A percentile compares a stretch with the other conserved stretches of the same genome.
Conservation (phyloP, 352 stramenopile genomes). For the Phytophthora lateralis region DNA sequence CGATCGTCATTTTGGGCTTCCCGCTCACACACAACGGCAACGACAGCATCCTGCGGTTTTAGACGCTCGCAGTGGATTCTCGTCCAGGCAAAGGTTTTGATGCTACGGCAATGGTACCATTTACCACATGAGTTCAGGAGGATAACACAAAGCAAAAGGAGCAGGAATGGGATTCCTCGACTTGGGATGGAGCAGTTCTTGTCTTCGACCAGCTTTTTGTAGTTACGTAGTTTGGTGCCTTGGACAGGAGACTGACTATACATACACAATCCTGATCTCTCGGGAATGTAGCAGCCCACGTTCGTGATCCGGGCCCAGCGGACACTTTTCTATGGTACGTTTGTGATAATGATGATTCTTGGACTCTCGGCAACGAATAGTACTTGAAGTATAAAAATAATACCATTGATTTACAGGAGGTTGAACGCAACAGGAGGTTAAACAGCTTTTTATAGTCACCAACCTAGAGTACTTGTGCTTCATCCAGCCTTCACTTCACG, state of each 20-base stretch:
- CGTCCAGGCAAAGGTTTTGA: too few relatives aligned
- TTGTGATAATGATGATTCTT: conserved; percentile 27
- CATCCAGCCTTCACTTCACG: neutral
- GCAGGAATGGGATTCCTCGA: too few relatives aligned
- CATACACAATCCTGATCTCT: conserved; percentile 25
- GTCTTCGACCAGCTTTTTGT: neutral
- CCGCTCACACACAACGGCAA: conserved; percentile 39
- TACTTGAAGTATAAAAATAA: too few relatives aligned
- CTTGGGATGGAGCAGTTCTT: too few relatives aligned
- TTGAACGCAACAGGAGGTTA: too few relatives aligned
- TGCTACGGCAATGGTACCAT: conserved; percentile 25
- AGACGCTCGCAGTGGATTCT: too few relatives aligned
- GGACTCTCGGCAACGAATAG: conserved; percentile 16
- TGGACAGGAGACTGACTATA: too few relatives aligned
- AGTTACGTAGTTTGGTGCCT: too few relatives aligned
- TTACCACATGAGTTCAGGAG: conserved; percentile 1
- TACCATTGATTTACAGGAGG: too few relatives aligned
- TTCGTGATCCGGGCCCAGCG: conserved; percentile 35
- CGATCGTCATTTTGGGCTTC: conserved; percentile 33
- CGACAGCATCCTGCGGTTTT: conserved; percentile 35
- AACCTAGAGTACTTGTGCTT: neutral
- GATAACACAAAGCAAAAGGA: neutral
- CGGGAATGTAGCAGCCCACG: conserved; percentile 18
- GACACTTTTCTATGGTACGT: conserved; percentile 32
- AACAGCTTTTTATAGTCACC: neutral